Percentiles rank a stretch among this genome's conserved stretches.
Conservation (phyloP, 208 protist genomes). For the Acanthamoeba pearcei region DNA sequence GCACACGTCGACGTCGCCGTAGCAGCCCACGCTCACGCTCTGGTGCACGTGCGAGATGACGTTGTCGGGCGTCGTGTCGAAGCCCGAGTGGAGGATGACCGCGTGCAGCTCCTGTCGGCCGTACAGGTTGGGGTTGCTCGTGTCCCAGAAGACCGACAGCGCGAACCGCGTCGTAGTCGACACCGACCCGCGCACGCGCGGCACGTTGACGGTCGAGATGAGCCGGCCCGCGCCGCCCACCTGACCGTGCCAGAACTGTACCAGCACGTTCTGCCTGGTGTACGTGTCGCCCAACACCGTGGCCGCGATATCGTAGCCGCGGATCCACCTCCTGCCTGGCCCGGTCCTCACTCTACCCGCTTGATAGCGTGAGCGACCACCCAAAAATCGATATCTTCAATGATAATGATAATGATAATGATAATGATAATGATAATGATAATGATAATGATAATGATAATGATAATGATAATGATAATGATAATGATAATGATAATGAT, state of each 20-base stretch:
- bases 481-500: too few relatives aligned
- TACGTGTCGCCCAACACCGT: constrained; percentile 17
- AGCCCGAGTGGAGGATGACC: constrained; percentile 48
- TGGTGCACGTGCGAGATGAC: background rate
- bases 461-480: too few relatives aligned
- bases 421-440: too few relatives aligned
- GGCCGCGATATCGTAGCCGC: background rate
- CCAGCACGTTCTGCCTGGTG: constrained; percentile 27
- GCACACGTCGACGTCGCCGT: constrained; percentile 24
- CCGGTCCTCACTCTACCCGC: too few relatives aligned
- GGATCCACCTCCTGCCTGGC: background rate
- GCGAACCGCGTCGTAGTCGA: background rate
- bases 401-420: too few relatives aligned
- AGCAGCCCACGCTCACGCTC: background rate
- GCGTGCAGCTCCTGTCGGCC: constrained; percentile 33
- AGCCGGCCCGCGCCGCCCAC: constrained; percentile 25
- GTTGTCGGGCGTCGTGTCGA: constrained; percentile 45
- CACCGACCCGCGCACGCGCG: constrained; percentile 16
- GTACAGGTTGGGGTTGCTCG: background rate
- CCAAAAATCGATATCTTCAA: too few relatives aligned
- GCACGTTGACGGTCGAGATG: constrained; percentile 28
- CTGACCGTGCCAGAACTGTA: background rate
- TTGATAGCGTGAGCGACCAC: too few relatives aligned
- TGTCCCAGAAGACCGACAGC: constrained; percentile 53
- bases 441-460: too few relatives aligned